Evolutionary conservation across 1,284 basidiomycete genomes (phyloP).

Genomic region (Rhodotorula glutinis): DNA sequence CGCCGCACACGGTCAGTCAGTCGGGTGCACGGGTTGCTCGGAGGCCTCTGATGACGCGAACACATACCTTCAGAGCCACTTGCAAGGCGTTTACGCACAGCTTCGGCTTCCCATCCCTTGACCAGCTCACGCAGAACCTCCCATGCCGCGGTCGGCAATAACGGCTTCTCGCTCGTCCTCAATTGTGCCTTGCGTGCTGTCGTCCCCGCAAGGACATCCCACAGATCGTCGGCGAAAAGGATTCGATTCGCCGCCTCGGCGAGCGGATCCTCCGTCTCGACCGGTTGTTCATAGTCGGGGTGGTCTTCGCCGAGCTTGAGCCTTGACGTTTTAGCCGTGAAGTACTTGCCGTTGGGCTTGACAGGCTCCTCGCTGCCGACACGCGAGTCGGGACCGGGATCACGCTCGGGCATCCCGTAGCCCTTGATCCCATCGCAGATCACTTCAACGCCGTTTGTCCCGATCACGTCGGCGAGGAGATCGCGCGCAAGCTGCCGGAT

Average conservation of each 20-base stretch:
- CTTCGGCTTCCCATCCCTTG: constrained; percentile 24
- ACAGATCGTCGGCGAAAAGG: constrained; percentile 13
- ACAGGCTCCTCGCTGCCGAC: neutral
- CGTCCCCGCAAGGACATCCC: constrained; percentile 29
- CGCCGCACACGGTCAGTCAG: neutral
- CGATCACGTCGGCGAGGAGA: constrained; percentile 9
- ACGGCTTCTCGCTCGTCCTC: constrained; percentile 9
- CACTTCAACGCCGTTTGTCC: constrained; percentile 7
- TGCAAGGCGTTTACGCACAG: neutral
- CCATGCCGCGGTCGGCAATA: constrained; percentile 20
- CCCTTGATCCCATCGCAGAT: constrained; percentile 18
- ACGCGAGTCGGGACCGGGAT: neutral
- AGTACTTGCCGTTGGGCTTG: neutral
- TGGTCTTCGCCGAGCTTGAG: neutral
- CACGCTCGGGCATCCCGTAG: constrained; percentile 5
- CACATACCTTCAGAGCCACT: neutral
- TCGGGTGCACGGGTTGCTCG: too few relatives aligned
- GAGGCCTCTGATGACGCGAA: neutral
- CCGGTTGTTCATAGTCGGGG: constrained; percentile 7
- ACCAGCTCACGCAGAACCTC: constrained; percentile 15
- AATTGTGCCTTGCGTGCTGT: constrained; percentile 1
- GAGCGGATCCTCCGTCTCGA: constrained; percentile 17
- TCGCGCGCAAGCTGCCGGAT: constrained; percentile 7
- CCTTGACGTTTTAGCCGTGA: constrained; percentile 3
- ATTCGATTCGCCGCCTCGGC: constrained; percentile 8